Evolutionary conservation across 805 yeast species (phyloP).

Genomic region (Myxozyma neotropica): DNA sequence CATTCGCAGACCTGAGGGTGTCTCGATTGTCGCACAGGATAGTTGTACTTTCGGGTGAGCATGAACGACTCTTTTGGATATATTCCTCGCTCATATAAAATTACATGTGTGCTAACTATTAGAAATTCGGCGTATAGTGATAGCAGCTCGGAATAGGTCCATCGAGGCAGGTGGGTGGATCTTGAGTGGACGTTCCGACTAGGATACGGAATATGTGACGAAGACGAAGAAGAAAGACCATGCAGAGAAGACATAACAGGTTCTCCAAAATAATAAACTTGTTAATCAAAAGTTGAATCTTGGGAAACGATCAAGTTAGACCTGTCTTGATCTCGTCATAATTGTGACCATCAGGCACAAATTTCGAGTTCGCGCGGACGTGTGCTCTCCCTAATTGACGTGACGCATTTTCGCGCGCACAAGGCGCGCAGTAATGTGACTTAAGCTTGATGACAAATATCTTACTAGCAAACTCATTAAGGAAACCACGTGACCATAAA

Average conservation of each 20-base stretch:
- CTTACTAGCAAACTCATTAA: no score
- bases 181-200: not conserved
- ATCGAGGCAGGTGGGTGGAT: not conserved
- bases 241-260: not conserved
- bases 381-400: not conserved
- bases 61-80: constrained; percentile 58
- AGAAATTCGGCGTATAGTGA: constrained; percentile 43
- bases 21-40: constrained; percentile 49
- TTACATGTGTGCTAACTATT: constrained; percentile 55
- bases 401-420: not conserved
- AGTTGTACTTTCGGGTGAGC: constrained; percentile 48
- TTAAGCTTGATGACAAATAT: not conserved
- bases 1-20: constrained; percentile 54
- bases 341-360: no score
- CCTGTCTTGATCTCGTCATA: no score
- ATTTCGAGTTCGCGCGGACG: not conserved
- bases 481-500: no score
- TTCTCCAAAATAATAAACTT: no score
- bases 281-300: no score
- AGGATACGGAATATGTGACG: not conserved
- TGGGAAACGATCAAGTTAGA: no score
- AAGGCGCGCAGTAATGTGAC: not conserved
- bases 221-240: not conserved
- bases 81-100: constrained; percentile 55
- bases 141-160: constrained; percentile 28